Conservation (phyloP, 1,139 yeast species). For the Scheffersomyces titani region DNA sequence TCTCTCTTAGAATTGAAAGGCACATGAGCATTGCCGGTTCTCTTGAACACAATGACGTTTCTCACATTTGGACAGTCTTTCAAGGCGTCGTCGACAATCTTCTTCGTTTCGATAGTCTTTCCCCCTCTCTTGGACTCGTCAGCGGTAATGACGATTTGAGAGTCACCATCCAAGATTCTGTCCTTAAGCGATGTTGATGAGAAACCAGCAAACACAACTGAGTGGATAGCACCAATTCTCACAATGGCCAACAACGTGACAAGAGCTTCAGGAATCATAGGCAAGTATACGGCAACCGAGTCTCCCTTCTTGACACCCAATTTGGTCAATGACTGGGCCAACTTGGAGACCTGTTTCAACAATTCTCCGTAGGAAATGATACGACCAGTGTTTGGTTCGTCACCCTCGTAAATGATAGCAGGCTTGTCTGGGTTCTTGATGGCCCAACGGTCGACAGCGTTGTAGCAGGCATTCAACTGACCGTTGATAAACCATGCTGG, state of each 20-base stretch:
- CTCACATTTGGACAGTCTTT: constrained; percentile 66
- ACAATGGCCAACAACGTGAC: constrained; percentile 72
- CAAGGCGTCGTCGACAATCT: constrained; percentile 80
- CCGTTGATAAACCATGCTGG: constrained; percentile 82
- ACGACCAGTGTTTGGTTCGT: constrained; percentile 67
- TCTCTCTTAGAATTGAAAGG: constrained; percentile 66
- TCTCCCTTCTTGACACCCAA: constrained; percentile 80
- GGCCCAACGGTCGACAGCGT: constrained; percentile 83
- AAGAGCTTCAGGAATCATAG: constrained; percentile 84
- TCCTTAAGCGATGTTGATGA: constrained; percentile 74
- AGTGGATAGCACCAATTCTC: constrained; percentile 80
- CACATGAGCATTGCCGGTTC: constrained; percentile 70
- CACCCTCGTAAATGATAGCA: constrained; percentile 82
- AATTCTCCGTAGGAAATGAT: constrained; percentile 70
- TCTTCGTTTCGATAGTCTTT: constrained; percentile 78
- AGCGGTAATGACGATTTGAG: constrained; percentile 71
- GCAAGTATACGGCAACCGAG: constrained; percentile 82
- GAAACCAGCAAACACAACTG: constrained; percentile 85
- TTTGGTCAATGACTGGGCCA: constrained; percentile 66
- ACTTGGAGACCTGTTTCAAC: constrained; percentile 65
- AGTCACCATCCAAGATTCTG: constrained; percentile 76
- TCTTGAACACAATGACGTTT: constrained; percentile 68
- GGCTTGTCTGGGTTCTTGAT: constrained; percentile 65
- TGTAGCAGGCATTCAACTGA: constrained; percentile 73
- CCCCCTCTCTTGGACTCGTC: constrained; percentile 86